Percentiles rank a stretch among this genome's conserved stretches.
These are phyloP conservation scores for Camellia granthamiana DNA, from an alignment of 148 eudicot species.

Conservation along the genomic window DNA sequence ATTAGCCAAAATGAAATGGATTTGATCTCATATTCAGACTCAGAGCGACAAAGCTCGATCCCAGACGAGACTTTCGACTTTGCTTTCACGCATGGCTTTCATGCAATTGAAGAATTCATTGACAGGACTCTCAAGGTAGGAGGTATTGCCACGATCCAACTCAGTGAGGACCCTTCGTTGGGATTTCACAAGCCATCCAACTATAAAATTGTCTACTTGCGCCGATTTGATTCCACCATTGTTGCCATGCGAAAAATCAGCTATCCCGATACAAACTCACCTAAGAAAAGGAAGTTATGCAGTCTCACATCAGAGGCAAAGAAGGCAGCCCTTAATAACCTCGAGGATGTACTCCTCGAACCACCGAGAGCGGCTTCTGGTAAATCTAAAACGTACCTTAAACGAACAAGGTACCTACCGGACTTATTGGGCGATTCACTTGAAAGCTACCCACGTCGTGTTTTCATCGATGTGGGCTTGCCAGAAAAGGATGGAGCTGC, in stretches of 20 bases:
- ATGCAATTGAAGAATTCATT: conserved; percentile 14
- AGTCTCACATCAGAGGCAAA: conserved; percentile 36
- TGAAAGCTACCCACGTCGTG: conserved; percentile 61
- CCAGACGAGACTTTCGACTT: conserved; percentile 37
- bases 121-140: conserved; percentile 43
- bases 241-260: conserved; percentile 34
- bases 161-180: conserved; percentile 18
- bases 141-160: conserved; percentile 33
- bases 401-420: conserved; percentile 54
- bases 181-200: conserved; percentile 30
- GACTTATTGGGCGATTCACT: conserved; percentile 54
- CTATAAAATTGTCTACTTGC: conserved; percentile 41
- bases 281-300: conserved; percentile 25
- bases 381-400: conserved; percentile 40
- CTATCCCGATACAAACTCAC: background rate
- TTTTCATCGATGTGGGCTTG: conserved; percentile 55
- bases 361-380: conserved; percentile 49
- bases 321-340: conserved; percentile 44
- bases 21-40: conserved; percentile 20
- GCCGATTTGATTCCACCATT: conserved; percentile 24
- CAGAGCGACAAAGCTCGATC: conserved; percentile 20
- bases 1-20: conserved; percentile 11
- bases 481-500: conserved; percentile 27
- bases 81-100: conserved; percentile 29
- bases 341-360: conserved; percentile 61